Evolutionary conservation across 352 stramenopile species (phyloP).

Genomic region (Peronospora tabacina): DNA sequence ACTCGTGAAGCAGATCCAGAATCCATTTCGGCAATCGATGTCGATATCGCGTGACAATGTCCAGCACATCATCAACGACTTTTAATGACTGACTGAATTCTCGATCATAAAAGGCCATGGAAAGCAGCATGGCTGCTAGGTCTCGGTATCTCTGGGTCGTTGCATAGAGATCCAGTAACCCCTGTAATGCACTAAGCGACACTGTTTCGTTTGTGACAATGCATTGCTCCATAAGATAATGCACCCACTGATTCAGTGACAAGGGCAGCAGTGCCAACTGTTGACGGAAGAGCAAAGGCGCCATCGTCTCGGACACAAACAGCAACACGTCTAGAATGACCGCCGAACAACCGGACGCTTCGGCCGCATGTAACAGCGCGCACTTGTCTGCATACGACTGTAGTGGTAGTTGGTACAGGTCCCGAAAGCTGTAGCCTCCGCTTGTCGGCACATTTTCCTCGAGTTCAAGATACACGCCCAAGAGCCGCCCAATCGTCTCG

Average conservation of each 20-base stretch:
- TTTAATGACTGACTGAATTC: constrained; percentile 27
- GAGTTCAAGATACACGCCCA: constrained; percentile 84
- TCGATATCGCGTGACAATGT: constrained; percentile 40
- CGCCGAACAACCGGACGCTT: constrained; percentile 39
- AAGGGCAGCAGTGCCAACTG: constrained; percentile 36
- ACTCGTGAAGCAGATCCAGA: constrained; percentile 49
- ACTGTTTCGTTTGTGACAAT: constrained; percentile 43
- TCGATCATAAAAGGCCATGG: constrained; percentile 40
- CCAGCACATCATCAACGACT: constrained; percentile 44
- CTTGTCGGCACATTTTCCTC: constrained; percentile 23
- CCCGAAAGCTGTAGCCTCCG: constrained; percentile 33
- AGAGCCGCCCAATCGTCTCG: constrained; percentile 54
- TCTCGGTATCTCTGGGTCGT: constrained; percentile 43
- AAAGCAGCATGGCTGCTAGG: constrained; percentile 48
- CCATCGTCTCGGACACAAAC: constrained; percentile 74
- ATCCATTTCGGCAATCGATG: constrained; percentile 47
- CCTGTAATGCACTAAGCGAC: constrained; percentile 38
- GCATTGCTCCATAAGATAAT: constrained; percentile 54
- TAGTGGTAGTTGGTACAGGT: constrained; percentile 44
- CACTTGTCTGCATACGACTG: constrained; percentile 37
- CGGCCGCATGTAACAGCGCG: constrained; percentile 40
- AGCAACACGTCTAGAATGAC: constrained; percentile 70
- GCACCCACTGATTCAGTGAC: constrained; percentile 54
- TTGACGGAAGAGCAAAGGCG: constrained; percentile 36
- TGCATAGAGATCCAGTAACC: constrained; percentile 38